Evolutionary conservation across 1,139 yeast genomes (phyloP), one percentile per base, ranked within the genome.

Genomic region (Yamadazyma friedrichii): DNA sequence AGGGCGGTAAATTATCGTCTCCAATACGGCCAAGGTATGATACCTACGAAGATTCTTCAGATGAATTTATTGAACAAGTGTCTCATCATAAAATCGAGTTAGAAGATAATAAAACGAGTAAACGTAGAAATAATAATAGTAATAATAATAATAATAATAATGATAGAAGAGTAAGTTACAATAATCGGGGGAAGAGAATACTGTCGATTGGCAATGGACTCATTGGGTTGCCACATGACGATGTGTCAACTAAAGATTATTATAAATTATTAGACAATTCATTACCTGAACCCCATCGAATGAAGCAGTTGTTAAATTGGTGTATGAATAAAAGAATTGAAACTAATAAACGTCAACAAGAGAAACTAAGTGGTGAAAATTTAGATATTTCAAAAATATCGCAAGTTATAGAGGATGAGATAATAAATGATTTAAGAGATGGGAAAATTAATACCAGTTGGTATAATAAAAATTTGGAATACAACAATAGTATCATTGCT

Each of bases 131-230:
- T 20, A 35, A 34, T 8, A 30, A 15, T 27, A 42, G 29, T 15
- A 32, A 32, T 9, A 11, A 27, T 6, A n/a, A n/a, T n/a, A 11
- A 12, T 12, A 4, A 9, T 17, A 42, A 39, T 15, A 45, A 41
- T 45, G 62, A 64, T 20, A 62, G 85, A 48, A 57, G 85, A 36
- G 56, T 77, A 0, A 77, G 84, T 0, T 63, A 80, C 46, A 58
- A 71, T 37, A 74, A 74, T 39, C 65, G 94, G 33, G 94, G 94
- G 2, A 84, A 82, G 52, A 65, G 94, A 29, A 77, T 83, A 2
- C 84, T 87, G 55, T 82, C 91, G 0, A 76, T 85, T 11, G 89
- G 93, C 0, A 84, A 82, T 53, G 93, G 93, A 2, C 80, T 79
- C 48, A 70, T 64, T 2, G 88, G 86, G 0, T 75, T 75, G 28